These are phyloP conservation scores for Drosera capensis DNA, from an alignment of 148 eudicot genomes.

Conservation along the genomic window DNA sequence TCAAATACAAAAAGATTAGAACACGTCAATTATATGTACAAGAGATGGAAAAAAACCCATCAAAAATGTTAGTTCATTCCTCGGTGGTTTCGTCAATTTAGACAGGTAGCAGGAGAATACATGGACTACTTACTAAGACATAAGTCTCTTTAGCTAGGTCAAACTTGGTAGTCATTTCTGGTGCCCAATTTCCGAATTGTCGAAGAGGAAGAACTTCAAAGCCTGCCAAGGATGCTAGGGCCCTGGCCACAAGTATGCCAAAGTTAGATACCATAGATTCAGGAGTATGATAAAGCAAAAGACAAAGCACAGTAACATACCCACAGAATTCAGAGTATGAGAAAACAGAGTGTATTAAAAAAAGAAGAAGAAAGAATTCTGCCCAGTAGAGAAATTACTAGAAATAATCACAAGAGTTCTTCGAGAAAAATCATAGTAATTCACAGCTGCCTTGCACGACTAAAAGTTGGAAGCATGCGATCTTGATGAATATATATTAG, in stretches of 20 bases:
- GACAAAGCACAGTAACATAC: neutral
- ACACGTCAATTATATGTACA: neutral
- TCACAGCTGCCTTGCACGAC: too few relatives aligned
- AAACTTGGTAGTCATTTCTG: constrained; percentile 67
- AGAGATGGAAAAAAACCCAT: too few relatives aligned
- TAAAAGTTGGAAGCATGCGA: too few relatives aligned
- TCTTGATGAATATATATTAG: too few relatives aligned
- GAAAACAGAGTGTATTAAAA: too few relatives aligned
- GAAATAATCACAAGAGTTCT: too few relatives aligned
- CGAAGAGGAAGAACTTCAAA: constrained; percentile 86
- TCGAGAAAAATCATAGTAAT: too few relatives aligned
- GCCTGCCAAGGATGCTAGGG: constrained; percentile 61
- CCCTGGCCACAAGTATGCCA: constrained; percentile 23
- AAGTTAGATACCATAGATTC: neutral
- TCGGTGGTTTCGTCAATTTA: neutral
- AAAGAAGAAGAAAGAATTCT: too few relatives aligned
- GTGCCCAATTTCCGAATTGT: constrained; percentile 87
- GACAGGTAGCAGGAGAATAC: neutral
- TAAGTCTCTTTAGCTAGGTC: constrained; percentile 75
- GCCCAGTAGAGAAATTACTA: too few relatives aligned
- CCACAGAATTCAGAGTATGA: too few relatives aligned
- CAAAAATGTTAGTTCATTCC: neutral
- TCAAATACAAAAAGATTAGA: neutral
- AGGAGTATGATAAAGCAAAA: neutral
- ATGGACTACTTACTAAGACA: constrained; percentile 46